phyloP scores from a whole-genome alignment of 805 yeast species.

The Saccharomyces eubayanus region DNA sequence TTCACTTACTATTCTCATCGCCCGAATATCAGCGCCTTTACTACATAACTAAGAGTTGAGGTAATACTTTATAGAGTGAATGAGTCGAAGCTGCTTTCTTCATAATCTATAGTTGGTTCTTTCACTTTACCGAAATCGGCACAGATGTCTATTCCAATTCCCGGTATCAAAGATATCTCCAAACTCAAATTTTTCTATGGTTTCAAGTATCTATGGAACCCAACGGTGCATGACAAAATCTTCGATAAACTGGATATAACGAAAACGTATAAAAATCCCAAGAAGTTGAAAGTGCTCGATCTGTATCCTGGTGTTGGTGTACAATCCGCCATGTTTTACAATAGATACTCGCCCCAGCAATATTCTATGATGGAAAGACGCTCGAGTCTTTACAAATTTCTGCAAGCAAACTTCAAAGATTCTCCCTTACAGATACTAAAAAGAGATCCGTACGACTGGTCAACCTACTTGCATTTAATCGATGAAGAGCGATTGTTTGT shows the following conservation, averaged over 20 bases:
- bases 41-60: background rate
- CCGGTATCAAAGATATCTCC: slow-evolving; percentile 6
- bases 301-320: slow-evolving; percentile 52
- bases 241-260: slow-evolving; percentile 42
- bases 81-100: background rate
- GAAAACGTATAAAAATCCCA: slow-evolving; percentile 26
- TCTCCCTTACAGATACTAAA: slow-evolving; percentile 29
- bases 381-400: slow-evolving; percentile 19
- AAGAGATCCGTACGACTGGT: slow-evolving; percentile 63
- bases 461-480: slow-evolving; percentile 43
- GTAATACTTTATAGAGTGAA: background rate
- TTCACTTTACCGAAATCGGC: background rate
- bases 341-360: slow-evolving; percentile 49
- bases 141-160: slow-evolving; percentile 10
- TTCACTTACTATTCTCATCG: background rate
- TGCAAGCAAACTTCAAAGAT: background rate
- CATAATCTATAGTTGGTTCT: background rate
- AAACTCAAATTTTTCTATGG: slow-evolving; percentile 19
- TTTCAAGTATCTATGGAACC: slow-evolving; percentile 18
- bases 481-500: slow-evolving; percentile 37
- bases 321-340: slow-evolving; percentile 54
- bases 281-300: slow-evolving; percentile 47
- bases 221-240: slow-evolving; percentile 27
- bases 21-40: background rate
- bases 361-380: slow-evolving; percentile 58